Evolutionary conservation across 2,329 filamentous ascomycete species (phyloP).

Genomic region (Sordariomycetes sp.): DNA sequence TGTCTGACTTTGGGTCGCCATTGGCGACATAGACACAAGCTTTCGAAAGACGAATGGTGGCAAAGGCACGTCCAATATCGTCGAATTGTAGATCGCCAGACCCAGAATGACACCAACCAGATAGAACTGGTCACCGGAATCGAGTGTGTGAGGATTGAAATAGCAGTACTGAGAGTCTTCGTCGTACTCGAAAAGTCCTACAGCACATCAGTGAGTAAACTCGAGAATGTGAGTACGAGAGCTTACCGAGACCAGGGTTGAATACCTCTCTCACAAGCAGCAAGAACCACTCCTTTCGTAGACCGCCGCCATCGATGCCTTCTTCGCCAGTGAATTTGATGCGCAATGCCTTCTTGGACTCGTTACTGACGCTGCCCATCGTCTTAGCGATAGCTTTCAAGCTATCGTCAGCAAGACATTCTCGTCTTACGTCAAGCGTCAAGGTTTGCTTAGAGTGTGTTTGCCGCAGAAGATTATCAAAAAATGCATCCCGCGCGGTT

Average conservation of each 20-base stretch:
- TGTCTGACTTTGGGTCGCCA: background rate
- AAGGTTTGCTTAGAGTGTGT: slow-evolving; percentile 70
- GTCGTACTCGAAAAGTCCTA: slow-evolving; percentile 87
- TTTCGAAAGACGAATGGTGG: slow-evolving; percentile 88
- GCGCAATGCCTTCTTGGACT: slow-evolving; percentile 81
- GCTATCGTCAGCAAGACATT: slow-evolving; percentile 84
- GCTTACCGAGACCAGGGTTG: slow-evolving; percentile 76
- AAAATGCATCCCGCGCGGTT: slow-evolving; percentile 83
- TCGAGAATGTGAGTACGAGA: background rate
- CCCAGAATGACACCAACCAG: slow-evolving; percentile 81
- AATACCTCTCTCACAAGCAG: slow-evolving; percentile 83
- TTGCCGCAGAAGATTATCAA: slow-evolving; percentile 74
- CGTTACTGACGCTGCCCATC: slow-evolving; percentile 69
- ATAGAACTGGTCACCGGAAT: slow-evolving; percentile 87
- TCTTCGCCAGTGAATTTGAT: slow-evolving; percentile 86
- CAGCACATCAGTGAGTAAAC: background rate
- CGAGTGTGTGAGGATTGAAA: slow-evolving; percentile 84
- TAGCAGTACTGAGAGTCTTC: slow-evolving; percentile 88
- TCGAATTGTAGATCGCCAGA: slow-evolving; percentile 90
- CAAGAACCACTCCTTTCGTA: slow-evolving; percentile 92
- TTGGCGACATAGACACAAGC: slow-evolving; percentile 60
- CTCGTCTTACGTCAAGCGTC: slow-evolving; percentile 66
- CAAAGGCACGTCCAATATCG: slow-evolving; percentile 79
- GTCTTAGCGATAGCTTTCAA: slow-evolving; percentile 77
- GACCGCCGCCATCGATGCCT: slow-evolving; percentile 79